These are phyloP conservation scores for Adansonia rubrostipa DNA, from an alignment of 441 rosid genomes.

Conservation along the genomic window DNA sequence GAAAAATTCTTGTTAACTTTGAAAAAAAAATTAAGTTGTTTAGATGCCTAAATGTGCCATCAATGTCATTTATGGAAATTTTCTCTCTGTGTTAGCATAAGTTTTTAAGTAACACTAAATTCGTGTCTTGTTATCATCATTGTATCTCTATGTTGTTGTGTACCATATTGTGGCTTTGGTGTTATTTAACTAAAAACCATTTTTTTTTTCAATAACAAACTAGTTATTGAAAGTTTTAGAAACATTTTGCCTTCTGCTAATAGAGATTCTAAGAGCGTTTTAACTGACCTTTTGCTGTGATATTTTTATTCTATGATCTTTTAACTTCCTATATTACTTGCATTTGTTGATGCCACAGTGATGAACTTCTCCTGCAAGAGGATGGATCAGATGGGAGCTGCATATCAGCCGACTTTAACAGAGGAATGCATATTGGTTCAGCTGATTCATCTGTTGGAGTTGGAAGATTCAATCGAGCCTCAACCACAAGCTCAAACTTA, in stretches of 20 bases:
- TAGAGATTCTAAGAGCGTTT: background rate
- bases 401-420: conserved; percentile 67
- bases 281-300: background rate
- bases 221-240: background rate
- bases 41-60: background rate
- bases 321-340: conserved; percentile 22
- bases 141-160: background rate
- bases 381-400: conserved; percentile 65
- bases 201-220: background rate
- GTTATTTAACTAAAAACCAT: background rate
- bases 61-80: background rate
- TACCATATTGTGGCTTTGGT: background rate
- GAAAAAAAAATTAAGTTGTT: background rate
- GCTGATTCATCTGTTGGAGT: conserved; percentile 53
- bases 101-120: background rate
- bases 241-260: background rate
- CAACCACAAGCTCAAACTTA: conserved; percentile 55
- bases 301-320: conserved; percentile 8
- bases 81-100: background rate
- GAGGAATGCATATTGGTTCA: conserved; percentile 72
- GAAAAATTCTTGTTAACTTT: background rate
- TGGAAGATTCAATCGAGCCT: conserved; percentile 45
- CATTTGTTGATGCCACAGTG: conserved; percentile 54
- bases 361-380: conserved; percentile 91
- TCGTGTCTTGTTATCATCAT: background rate